These are phyloP conservation scores for Ambrosia artemisiifolia DNA, from an alignment of 129 eudicot genomes.

Conservation along the genomic window DNA sequence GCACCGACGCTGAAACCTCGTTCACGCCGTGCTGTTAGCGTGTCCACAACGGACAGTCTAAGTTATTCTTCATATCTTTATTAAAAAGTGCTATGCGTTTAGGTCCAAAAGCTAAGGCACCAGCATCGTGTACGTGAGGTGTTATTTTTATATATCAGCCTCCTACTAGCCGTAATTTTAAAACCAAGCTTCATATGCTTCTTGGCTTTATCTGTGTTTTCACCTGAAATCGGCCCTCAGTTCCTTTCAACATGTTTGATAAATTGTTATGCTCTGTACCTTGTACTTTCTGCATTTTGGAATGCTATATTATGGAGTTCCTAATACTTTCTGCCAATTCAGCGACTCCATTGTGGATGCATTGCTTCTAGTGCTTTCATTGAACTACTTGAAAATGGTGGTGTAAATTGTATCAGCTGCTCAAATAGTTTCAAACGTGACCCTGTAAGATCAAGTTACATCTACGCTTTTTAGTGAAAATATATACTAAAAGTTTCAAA, in stretches of 20 bases:
- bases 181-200: background rate
- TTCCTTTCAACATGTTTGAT: background rate
- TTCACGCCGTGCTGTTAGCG: no score
- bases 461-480: background rate
- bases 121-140: no score
- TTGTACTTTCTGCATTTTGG: background rate
- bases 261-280: background rate
- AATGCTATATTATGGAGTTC: background rate
- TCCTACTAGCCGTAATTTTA: no score
- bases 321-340: constrained; percentile 25
- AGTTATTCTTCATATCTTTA: no score
- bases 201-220: background rate
- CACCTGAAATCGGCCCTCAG: background rate
- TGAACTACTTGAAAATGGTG: constrained; percentile 72
- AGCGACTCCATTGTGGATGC: constrained; percentile 99
- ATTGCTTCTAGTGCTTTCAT: constrained; percentile 80
- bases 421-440: constrained; percentile 32
- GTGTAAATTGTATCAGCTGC: constrained; percentile 67
- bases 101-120: no score
- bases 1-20: no score
- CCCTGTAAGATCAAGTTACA: constrained; percentile 51
- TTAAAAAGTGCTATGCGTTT: no score
- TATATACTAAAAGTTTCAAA: background rate
- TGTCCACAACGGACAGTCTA: no score
- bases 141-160: no score